Evolutionary conservation across 129 eudicot genomes (phyloP), one percentile per base, ranked within the genome.

Genomic region (Ambrosia artemisiifolia): DNA sequence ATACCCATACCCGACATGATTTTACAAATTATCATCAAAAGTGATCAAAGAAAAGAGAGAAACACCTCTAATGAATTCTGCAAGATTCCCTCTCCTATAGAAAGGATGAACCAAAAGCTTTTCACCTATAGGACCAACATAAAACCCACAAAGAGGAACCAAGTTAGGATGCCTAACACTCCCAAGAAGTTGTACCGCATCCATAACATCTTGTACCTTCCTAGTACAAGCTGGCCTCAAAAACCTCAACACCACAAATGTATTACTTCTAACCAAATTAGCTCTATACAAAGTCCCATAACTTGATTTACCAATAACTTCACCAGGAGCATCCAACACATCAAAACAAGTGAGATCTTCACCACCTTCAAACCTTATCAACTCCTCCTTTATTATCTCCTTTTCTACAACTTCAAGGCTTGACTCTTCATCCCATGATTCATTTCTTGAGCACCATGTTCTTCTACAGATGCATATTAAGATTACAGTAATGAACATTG

Each of bases 71-170:
- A 90, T 83, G 49, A 94, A 86, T 35, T 90, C 88, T 65, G 96
- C 91, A 80, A 94, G 84, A 79, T 78, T 88, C 59, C 91, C 88
- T 36, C 47, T 70, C 10, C 65, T 70, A 83, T 85, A 88, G 69
- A 90, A 94, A 10, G 99, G 97, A 83, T 84, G 87, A 82, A 94
- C 96, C 61, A 90, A 72, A 67, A 94, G 96, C 85, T 90, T 94
- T 79, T 94, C 99, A 55, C 97, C 99, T 74, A 94, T 84, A 36
- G 81, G 77, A 43, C 99, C 99, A 46, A 87, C 88, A 86, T 90
- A 94, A 62, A 94, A 87, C 32, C 96, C 97, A 74, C 64, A 76
- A 67, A 94, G 80, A 65, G 99, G 88, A 74, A 90, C 97, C 89
- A 94, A 86, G 84, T 94, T 90, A 34, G 89, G 85, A 56, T 94